phyloP scores from a whole-genome alignment of 176 grass and related monocot genomes.

The Aegilops bicornis region DNA sequence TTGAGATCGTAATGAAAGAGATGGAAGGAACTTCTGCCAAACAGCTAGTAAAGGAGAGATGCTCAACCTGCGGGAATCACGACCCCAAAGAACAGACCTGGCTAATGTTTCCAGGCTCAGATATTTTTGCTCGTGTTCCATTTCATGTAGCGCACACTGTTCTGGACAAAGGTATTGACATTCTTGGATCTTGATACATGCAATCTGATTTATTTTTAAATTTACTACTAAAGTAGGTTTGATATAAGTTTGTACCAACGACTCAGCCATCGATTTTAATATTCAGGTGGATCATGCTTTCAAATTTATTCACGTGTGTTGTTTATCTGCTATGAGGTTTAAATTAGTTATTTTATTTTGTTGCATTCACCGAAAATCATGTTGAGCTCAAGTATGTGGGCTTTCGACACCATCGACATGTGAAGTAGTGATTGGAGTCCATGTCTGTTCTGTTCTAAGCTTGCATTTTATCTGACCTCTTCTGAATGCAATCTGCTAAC shows the following conservation, averaged over 20 bases:
- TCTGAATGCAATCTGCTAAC: not conserved
- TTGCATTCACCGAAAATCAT: not conserved
- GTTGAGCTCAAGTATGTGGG: not conserved
- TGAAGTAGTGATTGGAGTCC: not conserved
- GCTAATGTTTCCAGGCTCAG: slow-evolving; percentile 71
- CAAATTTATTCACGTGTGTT: not conserved
- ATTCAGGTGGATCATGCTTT: not conserved
- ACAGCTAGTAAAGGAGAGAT: slow-evolving; percentile 72
- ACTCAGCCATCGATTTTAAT: not conserved
- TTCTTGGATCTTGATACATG: not conserved
- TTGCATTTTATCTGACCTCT: not conserved
- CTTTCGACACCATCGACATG: not conserved
- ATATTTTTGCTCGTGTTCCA: slow-evolving; percentile 73
- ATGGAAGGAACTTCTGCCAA: slow-evolving; percentile 54
- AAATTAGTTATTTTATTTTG: not conserved
- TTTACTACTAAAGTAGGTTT: not conserved
- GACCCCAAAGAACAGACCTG: slow-evolving; percentile 67
- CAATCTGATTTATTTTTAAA: slow-evolving; percentile 36
- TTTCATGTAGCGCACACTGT: slow-evolving; percentile 83
- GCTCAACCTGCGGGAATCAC: slow-evolving; percentile 66
- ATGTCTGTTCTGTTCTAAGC: not conserved
- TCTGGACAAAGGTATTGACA: slow-evolving; percentile 61
- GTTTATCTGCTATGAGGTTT: not conserved
- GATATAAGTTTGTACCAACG: not conserved
- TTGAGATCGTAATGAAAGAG: slow-evolving; percentile 78